Percentiles rank a stretch among this genome's conserved stretches.
phyloP scores from a whole-genome alignment of 345 rosid genomes.

The Euclidium syriacum region DNA sequence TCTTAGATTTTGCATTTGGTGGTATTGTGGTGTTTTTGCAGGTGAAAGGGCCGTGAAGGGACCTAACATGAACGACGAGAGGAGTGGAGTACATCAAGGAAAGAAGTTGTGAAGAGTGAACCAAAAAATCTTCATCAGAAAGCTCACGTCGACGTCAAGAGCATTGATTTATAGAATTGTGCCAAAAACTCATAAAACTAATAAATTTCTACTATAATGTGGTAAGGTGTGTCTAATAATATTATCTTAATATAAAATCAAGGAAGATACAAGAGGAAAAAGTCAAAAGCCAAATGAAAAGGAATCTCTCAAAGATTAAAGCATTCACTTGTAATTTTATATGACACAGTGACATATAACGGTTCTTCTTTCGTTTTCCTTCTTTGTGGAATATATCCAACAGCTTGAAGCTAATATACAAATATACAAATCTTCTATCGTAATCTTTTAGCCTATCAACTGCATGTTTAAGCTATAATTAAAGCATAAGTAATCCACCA shows the following conservation, averaged over 20 bases:
- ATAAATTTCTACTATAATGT: background rate
- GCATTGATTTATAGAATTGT: too few species aligned
- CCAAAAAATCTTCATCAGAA: too few species aligned
- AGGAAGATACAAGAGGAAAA: background rate
- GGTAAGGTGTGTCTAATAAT: background rate
- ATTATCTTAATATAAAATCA: background rate
- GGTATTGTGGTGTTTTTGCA: too few species aligned
- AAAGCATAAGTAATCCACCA: constrained; percentile 20
- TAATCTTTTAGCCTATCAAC: constrained; percentile 10
- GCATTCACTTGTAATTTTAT: background rate
- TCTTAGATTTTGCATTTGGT: too few species aligned
- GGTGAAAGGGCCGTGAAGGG: too few species aligned
- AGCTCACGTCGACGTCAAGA: too few species aligned
- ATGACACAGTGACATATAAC: constrained; percentile 1
- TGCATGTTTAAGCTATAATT: background rate
- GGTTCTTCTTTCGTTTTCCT: constrained; percentile 18
- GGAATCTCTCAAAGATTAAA: constrained; percentile 7
- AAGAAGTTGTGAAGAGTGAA: too few species aligned
- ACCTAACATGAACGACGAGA: too few species aligned
- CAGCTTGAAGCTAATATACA: constrained; percentile 18
- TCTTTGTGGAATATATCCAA: constrained; percentile 27
- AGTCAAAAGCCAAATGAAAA: constrained; percentile 12
- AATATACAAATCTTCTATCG: constrained; percentile 3
- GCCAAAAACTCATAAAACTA: background rate
- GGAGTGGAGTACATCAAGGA: too few species aligned